A percentile compares a stretch with the other conserved stretches of the same genome.
Evolutionary conservation across 129 eudicot species (phyloP).

Genomic region (Tanacetum coccineum): DNA sequence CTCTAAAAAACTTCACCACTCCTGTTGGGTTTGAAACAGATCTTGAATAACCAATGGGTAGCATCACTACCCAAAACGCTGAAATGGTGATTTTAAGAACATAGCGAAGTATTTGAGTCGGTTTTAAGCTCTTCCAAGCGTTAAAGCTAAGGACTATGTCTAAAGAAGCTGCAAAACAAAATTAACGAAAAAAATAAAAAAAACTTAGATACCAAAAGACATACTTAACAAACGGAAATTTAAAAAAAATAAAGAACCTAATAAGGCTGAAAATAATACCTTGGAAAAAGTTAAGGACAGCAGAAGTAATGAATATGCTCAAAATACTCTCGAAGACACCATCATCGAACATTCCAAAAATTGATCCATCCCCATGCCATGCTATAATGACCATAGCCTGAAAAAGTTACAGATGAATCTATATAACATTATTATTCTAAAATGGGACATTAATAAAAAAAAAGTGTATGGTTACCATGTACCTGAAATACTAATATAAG

Average conservation of each 20-base stretch:
- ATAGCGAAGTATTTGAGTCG: constrained; percentile 79
- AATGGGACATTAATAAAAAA: constrained; percentile 9
- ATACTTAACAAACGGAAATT: neutral
- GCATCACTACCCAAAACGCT: constrained; percentile 79
- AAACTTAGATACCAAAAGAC: constrained; percentile 13
- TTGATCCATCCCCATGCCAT: constrained; percentile 68
- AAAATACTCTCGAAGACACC: constrained; percentile 58
- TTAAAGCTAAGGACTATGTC: constrained; percentile 75
- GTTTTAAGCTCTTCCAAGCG: constrained; percentile 92
- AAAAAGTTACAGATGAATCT: constrained; percentile 5
- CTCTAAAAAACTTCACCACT: constrained; percentile 56
- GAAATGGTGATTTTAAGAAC: constrained; percentile 70
- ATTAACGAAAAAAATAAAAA: constrained; percentile 6
- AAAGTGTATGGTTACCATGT: constrained; percentile 2
- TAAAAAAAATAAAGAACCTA: neutral
- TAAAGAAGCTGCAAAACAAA: constrained; percentile 59
- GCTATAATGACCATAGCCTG: constrained; percentile 98
- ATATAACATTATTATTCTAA: neutral
- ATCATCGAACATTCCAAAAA: constrained; percentile 52
- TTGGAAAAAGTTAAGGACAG: constrained; percentile 74
- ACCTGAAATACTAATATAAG: constrained; percentile 90
- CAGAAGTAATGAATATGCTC: constrained; percentile 90
- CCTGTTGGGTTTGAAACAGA: constrained; percentile 80
- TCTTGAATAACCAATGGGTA: constrained; percentile 83
- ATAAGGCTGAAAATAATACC: constrained; percentile 39